phyloP scores from a whole-genome alignment of 2,329 filamentous ascomycete species.

The Didymella keratinophila region DNA sequence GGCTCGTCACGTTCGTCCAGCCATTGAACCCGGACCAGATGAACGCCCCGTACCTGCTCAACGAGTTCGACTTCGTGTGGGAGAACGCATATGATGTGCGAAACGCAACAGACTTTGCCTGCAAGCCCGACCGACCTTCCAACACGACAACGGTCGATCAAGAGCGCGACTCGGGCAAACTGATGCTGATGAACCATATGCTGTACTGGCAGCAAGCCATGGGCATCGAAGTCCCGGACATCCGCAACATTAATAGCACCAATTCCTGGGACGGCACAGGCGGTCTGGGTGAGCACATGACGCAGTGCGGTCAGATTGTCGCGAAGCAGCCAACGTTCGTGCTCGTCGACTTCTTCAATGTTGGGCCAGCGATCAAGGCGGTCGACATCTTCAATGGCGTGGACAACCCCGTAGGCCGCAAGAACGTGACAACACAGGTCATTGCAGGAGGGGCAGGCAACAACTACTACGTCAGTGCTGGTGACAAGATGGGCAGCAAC shows the following conservation, averaged over 20 bases:
- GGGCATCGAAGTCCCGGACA: slow-evolving; percentile 40
- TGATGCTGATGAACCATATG: slow-evolving; percentile 82
- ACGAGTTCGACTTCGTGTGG: slow-evolving; percentile 71
- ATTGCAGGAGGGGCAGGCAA: slow-evolving; percentile 9
- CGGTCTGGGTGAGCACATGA: slow-evolving; percentile 50
- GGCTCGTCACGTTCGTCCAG: slow-evolving; percentile 74
- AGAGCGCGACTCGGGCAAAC: slow-evolving; percentile 61
- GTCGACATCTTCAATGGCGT: slow-evolving; percentile 72
- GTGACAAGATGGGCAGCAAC: slow-evolving; percentile 10
- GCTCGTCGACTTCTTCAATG: slow-evolving; percentile 80
- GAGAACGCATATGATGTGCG: slow-evolving; percentile 74
- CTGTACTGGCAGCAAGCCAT: slow-evolving; percentile 64
- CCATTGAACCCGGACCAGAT: slow-evolving; percentile 48
- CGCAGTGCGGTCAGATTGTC: slow-evolving; percentile 64
- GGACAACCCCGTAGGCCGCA: slow-evolving; percentile 55
- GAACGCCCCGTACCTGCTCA: slow-evolving; percentile 64
- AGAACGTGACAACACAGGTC: slow-evolving; percentile 27
- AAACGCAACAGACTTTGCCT: slow-evolving; percentile 70
- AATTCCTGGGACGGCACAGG: slow-evolving; percentile 69
- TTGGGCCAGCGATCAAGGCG: slow-evolving; percentile 70
- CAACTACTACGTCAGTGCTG: slow-evolving; percentile 8
- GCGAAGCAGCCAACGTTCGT: slow-evolving; percentile 69
- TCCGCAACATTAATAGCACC: slow-evolving; percentile 64
- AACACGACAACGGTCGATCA: slow-evolving; percentile 53
- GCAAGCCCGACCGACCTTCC: slow-evolving; percentile 70